Evolutionary conservation across 176 grass and related monocot genomes (phyloP).

Genomic region (Triticum monococcum): DNA sequence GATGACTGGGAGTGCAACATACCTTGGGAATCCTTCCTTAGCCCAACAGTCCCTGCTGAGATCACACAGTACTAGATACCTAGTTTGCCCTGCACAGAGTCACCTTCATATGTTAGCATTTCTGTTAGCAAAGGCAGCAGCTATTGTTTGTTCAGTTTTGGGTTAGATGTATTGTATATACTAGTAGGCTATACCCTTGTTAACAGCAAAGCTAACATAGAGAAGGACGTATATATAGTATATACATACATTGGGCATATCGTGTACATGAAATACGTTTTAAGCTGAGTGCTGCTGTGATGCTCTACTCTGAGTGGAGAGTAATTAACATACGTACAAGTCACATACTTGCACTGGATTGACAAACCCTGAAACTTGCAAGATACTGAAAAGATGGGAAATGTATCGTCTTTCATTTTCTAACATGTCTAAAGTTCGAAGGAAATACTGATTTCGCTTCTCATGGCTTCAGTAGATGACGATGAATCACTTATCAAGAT

Average conservation of each 20-base stretch:
- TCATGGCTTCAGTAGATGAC: background rate
- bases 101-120: conserved; percentile 70
- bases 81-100: background rate
- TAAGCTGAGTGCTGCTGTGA: background rate
- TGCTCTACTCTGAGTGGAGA: background rate
- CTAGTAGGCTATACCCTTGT: conserved; percentile 26
- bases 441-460: background rate
- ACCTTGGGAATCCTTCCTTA: conserved; percentile 67
- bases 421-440: background rate
- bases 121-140: conserved; percentile 49
- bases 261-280: conserved; percentile 26
- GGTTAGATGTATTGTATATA: conserved; percentile 32
- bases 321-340: background rate
- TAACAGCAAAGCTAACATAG: conserved; percentile 76
- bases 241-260: conserved; percentile 4
- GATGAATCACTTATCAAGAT: background rate
- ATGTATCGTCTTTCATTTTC: too few species aligned
- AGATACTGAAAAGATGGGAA: background rate
- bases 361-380: background rate
- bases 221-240: conserved; percentile 5
- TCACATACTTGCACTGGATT: background rate
- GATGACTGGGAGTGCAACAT: conserved; percentile 82
- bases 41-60: conserved; percentile 21
- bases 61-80: background rate
- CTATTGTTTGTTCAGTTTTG: conserved; percentile 39